Percentiles rank a stretch among this genome's conserved stretches.
Evolutionary conservation across 2,329 filamentous ascomycete genomes (phyloP).

Genomic region (Tolypocladium amazonense): DNA sequence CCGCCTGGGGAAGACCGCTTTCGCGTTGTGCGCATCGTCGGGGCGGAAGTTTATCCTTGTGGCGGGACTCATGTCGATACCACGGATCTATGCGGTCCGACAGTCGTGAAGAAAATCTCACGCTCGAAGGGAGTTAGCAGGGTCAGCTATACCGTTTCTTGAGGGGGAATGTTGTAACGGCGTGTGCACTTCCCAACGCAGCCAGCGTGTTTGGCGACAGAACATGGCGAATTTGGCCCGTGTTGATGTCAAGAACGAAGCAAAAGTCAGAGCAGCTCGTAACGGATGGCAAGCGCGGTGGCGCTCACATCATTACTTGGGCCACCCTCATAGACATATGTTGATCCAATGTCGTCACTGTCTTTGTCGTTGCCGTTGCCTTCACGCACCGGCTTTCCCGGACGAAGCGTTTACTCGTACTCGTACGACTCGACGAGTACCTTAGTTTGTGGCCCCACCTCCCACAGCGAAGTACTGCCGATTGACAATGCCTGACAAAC

Average conservation of each 20-base stretch:
- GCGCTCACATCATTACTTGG: neutral
- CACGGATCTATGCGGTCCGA: conserved; percentile 47
- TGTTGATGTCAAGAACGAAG: neutral
- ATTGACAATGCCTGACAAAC: neutral
- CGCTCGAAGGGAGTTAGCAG: conserved; percentile 52
- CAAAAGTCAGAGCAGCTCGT: neutral
- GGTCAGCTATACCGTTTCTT: conserved; percentile 33
- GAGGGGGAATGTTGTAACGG: neutral
- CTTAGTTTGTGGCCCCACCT: neutral
- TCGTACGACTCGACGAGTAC: too few species aligned
- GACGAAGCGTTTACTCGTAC: neutral
- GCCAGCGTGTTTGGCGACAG: neutral
- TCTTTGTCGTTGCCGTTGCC: too few species aligned
- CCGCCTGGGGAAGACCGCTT: conserved; percentile 43
- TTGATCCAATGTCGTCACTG: neutral
- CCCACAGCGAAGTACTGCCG: neutral
- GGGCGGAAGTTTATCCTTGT: conserved; percentile 61
- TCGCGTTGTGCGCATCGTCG: conserved; percentile 58
- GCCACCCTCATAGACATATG: neutral
- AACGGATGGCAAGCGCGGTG: neutral
- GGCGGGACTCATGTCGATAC: conserved; percentile 62
- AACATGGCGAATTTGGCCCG: neutral
- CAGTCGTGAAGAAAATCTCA: conserved; percentile 56
- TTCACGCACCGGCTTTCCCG: neutral
- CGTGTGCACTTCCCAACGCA: neutral